phyloP scores from a whole-genome alignment of 495 filamentous ascomycete genomes.

The Annulohypoxylon stygium region DNA sequence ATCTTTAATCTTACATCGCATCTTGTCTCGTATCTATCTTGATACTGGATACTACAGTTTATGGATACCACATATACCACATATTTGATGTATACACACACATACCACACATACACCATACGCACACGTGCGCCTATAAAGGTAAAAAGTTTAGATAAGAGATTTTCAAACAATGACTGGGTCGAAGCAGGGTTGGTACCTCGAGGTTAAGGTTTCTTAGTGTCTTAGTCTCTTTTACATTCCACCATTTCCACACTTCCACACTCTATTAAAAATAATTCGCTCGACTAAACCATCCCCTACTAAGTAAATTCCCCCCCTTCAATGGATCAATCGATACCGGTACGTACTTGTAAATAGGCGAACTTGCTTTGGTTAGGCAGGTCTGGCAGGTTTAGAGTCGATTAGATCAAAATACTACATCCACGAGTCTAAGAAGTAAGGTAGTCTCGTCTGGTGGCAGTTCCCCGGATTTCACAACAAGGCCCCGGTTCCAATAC shows the following conservation, averaged over 20 bases:
- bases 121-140: slow-evolving; percentile 31
- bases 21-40: slow-evolving; percentile 15
- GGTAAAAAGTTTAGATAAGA: slow-evolving; percentile 39
- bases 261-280: slow-evolving; percentile 8
- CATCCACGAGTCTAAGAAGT: background rate
- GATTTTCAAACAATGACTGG: slow-evolving; percentile 2
- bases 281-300: slow-evolving; percentile 1
- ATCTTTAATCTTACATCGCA: slow-evolving; percentile 29
- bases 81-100: background rate
- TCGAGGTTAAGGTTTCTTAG: slow-evolving; percentile 8
- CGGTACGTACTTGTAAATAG: slow-evolving; percentile 17
- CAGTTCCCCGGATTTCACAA: slow-evolving; percentile 49
- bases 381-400: background rate
- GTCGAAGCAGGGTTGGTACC: background rate
- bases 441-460: slow-evolving; percentile 29
- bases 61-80: background rate
- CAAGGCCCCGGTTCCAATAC: slow-evolving; percentile 24
- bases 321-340: background rate
- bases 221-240: slow-evolving; percentile 5
- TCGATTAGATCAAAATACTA: slow-evolving; percentile 22
- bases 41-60: background rate
- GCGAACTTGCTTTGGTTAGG: slow-evolving; percentile 29
- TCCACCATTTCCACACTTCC: slow-evolving; percentile 1
- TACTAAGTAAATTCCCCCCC: background rate
- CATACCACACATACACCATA: background rate